These are phyloP conservation scores for Myriosclerotinia duriaeana DNA, from an alignment of 2,329 filamentous ascomycete species.

Conservation along the genomic window DNA sequence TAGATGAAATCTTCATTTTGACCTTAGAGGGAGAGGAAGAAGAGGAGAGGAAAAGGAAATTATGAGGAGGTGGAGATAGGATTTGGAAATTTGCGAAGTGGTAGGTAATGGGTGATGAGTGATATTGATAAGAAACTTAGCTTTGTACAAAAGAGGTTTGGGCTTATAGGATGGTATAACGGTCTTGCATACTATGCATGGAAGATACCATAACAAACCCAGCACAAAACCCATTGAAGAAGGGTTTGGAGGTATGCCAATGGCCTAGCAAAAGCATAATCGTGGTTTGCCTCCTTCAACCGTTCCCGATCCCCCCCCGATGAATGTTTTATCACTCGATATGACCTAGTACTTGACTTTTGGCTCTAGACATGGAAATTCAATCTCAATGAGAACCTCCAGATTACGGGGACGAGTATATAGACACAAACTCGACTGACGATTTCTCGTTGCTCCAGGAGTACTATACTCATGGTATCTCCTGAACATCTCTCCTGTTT, in stretches of 20 bases:
- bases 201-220: neutral
- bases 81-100: too few species aligned
- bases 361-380: neutral
- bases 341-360: neutral
- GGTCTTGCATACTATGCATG: neutral
- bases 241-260: neutral
- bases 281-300: too few species aligned
- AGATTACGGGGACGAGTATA: neutral
- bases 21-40: neutral
- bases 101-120: neutral
- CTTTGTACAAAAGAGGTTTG: neutral
- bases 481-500: neutral
- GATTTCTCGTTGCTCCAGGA: neutral
- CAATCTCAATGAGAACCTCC: too few species aligned
- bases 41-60: neutral
- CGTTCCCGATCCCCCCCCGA: neutral
- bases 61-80: neutral
- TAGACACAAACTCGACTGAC: neutral
- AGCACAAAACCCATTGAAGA: neutral
- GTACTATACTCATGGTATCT: neutral
- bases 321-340: neutral
- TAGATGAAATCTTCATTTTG: constrained; percentile 3
- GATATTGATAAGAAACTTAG: neutral
- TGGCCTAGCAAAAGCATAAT: neutral
- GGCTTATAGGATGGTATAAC: neutral